Evolutionary conservation across 2,329 filamentous ascomycete species (phyloP).

Genomic region (Colletotrichum lindemuthianum): DNA sequence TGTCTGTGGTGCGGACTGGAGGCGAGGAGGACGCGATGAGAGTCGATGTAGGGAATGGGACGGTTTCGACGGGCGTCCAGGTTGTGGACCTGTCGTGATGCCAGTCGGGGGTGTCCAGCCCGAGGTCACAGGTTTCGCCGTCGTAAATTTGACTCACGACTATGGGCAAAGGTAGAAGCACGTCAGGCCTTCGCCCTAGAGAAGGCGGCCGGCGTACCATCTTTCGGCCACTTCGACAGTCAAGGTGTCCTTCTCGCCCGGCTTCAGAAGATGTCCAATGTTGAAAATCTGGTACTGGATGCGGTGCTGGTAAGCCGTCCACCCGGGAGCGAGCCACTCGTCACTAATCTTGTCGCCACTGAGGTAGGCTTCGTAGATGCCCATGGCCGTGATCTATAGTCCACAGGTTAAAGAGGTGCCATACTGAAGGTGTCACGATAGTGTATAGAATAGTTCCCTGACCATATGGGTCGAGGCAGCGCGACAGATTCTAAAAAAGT

Average conservation of each 20-base stretch:
- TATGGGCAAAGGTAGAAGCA: slow-evolving; percentile 49
- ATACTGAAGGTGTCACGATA: slow-evolving; percentile 24
- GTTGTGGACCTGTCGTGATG: slow-evolving; percentile 40
- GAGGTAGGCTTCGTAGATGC: slow-evolving; percentile 50
- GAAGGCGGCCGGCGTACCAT: slow-evolving; percentile 55
- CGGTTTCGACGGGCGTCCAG: slow-evolving; percentile 43
- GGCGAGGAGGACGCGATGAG: slow-evolving; percentile 54
- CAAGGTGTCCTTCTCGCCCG: slow-evolving; percentile 48
- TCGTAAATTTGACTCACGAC: slow-evolving; percentile 59
- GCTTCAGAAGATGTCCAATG: slow-evolving; percentile 46
- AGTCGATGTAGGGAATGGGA: slow-evolving; percentile 42
- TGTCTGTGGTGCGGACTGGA: slow-evolving; percentile 52
- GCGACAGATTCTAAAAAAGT: not conserved
- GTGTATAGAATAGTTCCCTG: slow-evolving; percentile 23
- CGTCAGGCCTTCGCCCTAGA: slow-evolving; percentile 26
- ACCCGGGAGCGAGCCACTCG: slow-evolving; percentile 52
- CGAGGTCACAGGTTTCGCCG: slow-evolving; percentile 61
- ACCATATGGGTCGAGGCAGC: slow-evolving; percentile 2
- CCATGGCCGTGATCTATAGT: slow-evolving; percentile 49
- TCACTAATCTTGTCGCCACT: slow-evolving; percentile 48
- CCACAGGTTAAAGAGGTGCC: slow-evolving; percentile 38
- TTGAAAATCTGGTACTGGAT: slow-evolving; percentile 56
- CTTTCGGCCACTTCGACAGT: slow-evolving; percentile 60
- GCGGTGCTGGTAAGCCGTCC: slow-evolving; percentile 55
- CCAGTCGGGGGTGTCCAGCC: slow-evolving; percentile 39